Evolutionary conservation across 306 rosid genomes (phyloP).

Genomic region (Medicago arabica): DNA sequence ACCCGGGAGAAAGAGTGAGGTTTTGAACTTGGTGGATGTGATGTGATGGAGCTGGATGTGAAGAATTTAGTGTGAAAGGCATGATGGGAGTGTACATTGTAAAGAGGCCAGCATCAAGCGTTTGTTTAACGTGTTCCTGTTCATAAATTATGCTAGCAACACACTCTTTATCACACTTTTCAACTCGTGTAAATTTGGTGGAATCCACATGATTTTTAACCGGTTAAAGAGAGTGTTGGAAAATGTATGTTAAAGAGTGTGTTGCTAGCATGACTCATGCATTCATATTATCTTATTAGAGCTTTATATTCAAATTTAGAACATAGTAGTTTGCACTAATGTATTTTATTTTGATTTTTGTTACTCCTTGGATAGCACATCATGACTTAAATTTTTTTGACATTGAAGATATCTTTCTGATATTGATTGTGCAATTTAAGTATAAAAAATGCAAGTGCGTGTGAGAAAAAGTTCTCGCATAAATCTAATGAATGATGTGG

Average conservation of each 20-base stretch:
- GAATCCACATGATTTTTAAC: no score
- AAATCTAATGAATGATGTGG: background rate
- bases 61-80: slow-evolving; percentile 16
- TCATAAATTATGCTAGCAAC: no score
- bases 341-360: background rate
- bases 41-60: no score
- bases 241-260: no score
- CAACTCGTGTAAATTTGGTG: no score
- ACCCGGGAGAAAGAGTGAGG: background rate
- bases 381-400: background rate
- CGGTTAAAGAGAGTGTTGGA: no score
- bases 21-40: slow-evolving; percentile 31
- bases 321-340: background rate
- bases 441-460: background rate
- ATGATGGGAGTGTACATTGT: background rate
- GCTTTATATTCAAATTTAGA: background rate
- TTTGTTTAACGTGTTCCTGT: background rate
- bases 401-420: slow-evolving; percentile 21
- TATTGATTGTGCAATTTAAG: slow-evolving; percentile 24
- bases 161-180: no score
- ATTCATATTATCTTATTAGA: background rate
- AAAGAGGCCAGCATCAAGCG: background rate
- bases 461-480: background rate
- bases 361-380: slow-evolving; percentile 10
- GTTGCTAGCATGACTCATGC: no score